Conservation (phyloP, 2,329 filamentous ascomycete genomes). For the Podosphaera fusca region DNA sequence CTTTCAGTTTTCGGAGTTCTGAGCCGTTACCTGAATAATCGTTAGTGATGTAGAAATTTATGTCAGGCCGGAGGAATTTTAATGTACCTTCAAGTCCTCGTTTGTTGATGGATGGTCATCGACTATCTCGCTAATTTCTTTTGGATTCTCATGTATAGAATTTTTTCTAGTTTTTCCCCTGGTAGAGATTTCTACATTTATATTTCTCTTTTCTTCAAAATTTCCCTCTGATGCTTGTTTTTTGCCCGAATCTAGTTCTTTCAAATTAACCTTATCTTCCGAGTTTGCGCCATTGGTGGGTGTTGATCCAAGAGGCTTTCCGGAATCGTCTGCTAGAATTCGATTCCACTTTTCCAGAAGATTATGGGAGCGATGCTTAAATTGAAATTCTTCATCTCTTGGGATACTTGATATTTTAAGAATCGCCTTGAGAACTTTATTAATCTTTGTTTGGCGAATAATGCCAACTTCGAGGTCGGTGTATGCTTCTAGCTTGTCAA, state of each 20-base stretch:
- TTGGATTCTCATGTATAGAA: too few relatives aligned
- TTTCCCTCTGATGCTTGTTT: neutral
- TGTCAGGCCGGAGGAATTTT: too few relatives aligned
- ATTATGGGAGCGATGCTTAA: conserved; percentile 61
- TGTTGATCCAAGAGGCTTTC: conserved; percentile 13
- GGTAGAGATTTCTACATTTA: neutral
- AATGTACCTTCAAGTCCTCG: too few relatives aligned
- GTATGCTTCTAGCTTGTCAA: conserved; percentile 61
- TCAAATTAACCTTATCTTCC: neutral
- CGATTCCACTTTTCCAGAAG: conserved; percentile 81
- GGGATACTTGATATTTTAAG: conserved; percentile 65
- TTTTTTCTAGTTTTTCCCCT: neutral
- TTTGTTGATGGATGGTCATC: too few relatives aligned
- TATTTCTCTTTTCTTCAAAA: too few relatives aligned
- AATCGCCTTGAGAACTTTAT: conserved; percentile 92
- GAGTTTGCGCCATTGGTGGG: neutral
- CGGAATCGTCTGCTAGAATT: conserved; percentile 40
- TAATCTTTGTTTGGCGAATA: conserved; percentile 83
- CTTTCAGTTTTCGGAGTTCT: too few relatives aligned
- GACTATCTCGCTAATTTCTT: too few relatives aligned
- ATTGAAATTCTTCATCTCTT: conserved; percentile 67
- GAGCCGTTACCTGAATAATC: too few relatives aligned
- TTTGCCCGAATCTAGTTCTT: neutral
- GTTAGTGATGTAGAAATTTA: too few relatives aligned
- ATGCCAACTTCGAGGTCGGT: conserved; percentile 69